These are phyloP conservation scores for Ophiocordyceps unilateralis DNA, from an alignment of 2,329 filamentous ascomycete genomes.

Conservation along the genomic window DNA sequence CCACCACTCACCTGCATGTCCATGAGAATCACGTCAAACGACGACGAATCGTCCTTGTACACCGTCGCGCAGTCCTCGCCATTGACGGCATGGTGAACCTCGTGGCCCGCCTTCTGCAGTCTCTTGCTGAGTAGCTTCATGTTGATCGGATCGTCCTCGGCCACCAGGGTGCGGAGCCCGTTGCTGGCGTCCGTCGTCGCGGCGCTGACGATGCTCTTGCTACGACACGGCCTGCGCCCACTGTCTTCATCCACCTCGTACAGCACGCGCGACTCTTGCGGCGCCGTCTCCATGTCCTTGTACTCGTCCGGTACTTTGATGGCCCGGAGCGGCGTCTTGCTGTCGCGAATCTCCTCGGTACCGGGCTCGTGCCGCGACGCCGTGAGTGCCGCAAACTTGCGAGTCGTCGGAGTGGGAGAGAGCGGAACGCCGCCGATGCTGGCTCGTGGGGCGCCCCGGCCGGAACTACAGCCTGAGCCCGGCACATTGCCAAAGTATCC, in stretches of 20 bases:
- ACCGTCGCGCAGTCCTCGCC: slow-evolving; percentile 67
- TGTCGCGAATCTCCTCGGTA: slow-evolving; percentile 21
- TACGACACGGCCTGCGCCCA: slow-evolving; percentile 1
- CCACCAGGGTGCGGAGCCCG: slow-evolving; percentile 50
- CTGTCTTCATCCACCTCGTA: slow-evolving; percentile 18
- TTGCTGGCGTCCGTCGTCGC: slow-evolving; percentile 6
- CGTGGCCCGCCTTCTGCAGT: slow-evolving; percentile 58
- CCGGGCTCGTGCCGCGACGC: slow-evolving; percentile 13
- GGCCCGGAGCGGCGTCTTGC: slow-evolving; percentile 26
- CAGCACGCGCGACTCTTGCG: slow-evolving; percentile 17
- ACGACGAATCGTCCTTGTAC: slow-evolving; percentile 43
- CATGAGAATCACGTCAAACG: slow-evolving; percentile 73
- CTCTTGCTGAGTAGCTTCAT: slow-evolving; percentile 67
- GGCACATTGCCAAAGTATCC: slow-evolving; percentile 11
- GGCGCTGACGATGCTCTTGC: slow-evolving; percentile 9
- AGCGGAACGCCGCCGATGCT: slow-evolving; percentile 3
- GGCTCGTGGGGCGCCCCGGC: slow-evolving; percentile 2
- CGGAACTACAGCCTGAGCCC: slow-evolving; percentile 5
- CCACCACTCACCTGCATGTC: slow-evolving; percentile 60
- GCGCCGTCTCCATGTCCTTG: slow-evolving; percentile 12
- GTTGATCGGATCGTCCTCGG: slow-evolving; percentile 80
- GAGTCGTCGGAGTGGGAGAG: slow-evolving; percentile 4
- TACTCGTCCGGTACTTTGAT: slow-evolving; percentile 32
- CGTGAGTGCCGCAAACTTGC: not conserved
- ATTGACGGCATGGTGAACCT: slow-evolving; percentile 57